These are phyloP conservation scores for Lyophyllum decastes DNA, from an alignment of 768 basidiomycete genomes.

Conservation along the genomic window DNA sequence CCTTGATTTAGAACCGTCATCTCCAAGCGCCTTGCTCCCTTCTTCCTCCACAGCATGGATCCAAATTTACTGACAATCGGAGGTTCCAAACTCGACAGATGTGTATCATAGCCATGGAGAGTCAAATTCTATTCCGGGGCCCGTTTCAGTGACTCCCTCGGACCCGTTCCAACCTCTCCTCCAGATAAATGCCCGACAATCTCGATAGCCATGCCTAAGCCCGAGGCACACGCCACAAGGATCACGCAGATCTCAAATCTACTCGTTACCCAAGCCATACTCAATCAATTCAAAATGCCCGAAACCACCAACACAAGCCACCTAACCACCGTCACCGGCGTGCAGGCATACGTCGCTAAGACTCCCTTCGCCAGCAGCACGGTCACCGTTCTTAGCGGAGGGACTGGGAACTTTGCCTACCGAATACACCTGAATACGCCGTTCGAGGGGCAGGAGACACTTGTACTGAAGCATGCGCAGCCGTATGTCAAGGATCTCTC, in stretches of 20 bases:
- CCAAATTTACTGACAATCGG: neutral
- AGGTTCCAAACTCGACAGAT: neutral
- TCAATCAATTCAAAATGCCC: neutral
- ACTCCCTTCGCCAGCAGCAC: slow-evolving; percentile 47
- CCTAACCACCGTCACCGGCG: slow-evolving; percentile 34
- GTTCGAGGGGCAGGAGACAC: slow-evolving; percentile 42
- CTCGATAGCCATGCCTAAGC: neutral
- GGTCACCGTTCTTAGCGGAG: slow-evolving; percentile 48
- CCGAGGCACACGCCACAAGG: neutral
- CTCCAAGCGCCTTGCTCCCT: neutral
- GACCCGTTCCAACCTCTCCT: neutral
- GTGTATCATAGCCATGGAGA: neutral
- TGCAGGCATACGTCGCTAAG: slow-evolving; percentile 43
- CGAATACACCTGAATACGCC: slow-evolving; percentile 46
- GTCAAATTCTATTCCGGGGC: neutral
- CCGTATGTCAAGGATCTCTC: slow-evolving; percentile 25
- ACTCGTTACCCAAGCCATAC: neutral
- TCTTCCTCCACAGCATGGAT: neutral
- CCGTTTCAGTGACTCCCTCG: neutral
- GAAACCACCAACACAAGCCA: slow-evolving; percentile 13
- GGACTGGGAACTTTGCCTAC: slow-evolving; percentile 57
- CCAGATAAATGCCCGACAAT: neutral
- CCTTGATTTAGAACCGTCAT: no score
- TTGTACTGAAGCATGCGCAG: slow-evolving; percentile 57
- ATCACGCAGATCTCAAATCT: neutral